phyloP scores from a whole-genome alignment of 495 filamentous ascomycete genomes.

The Xylaria venustula region DNA sequence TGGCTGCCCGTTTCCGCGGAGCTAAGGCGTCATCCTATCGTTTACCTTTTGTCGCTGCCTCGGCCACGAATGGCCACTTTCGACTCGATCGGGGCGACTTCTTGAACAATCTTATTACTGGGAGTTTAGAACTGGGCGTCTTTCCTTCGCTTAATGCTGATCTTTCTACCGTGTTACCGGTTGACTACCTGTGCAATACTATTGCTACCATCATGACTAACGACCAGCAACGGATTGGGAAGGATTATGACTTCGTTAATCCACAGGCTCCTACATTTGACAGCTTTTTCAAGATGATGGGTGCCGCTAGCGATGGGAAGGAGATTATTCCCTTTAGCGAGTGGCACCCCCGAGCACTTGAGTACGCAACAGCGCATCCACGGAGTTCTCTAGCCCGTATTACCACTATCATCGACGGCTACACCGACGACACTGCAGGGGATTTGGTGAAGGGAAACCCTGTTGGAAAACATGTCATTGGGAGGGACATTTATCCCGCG shows the following conservation, averaged over 20 bases:
- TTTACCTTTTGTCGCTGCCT: conserved; percentile 33
- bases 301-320: conserved; percentile 12
- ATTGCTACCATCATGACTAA: conserved; percentile 26
- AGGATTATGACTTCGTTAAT: conserved; percentile 31
- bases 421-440: conserved; percentile 25
- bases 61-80: conserved; percentile 27
- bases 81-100: conserved; percentile 35
- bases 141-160: conserved; percentile 30
- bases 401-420: conserved; percentile 23
- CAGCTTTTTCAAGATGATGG: conserved; percentile 25
- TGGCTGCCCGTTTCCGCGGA: conserved; percentile 31
- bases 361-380: conserved; percentile 21
- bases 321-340: conserved; percentile 18
- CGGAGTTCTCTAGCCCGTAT: conserved; percentile 28
- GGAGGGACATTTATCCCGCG: conserved; percentile 19
- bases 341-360: conserved; percentile 25
- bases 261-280: conserved; percentile 19
- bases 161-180: conserved; percentile 27
- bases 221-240: conserved; percentile 23
- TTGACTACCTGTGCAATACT: conserved; percentile 31
- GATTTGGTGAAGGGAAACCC: conserved; percentile 20
- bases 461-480: conserved; percentile 27
- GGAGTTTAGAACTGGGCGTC: conserved; percentile 27
- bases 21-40: conserved; percentile 30
- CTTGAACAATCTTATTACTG: conserved; percentile 32